Conservation (phyloP, 163 green algal genomes). For the Chlamydomonas reinhardtii region DNA sequence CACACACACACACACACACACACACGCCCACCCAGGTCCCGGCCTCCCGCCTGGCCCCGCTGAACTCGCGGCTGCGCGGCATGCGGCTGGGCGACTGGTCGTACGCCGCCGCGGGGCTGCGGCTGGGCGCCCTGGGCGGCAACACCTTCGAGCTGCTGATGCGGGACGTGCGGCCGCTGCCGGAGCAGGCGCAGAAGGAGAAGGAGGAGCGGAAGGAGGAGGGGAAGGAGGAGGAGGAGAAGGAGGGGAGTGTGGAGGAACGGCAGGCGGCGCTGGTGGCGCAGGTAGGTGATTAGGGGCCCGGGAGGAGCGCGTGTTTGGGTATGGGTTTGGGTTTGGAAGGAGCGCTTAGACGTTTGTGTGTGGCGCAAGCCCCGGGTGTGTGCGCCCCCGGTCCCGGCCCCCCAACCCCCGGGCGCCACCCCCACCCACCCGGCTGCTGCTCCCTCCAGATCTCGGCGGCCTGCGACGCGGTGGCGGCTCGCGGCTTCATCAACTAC, state of each 20-base stretch:
- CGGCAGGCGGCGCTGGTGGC: background rate
- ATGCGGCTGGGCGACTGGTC: conserved; percentile 85
- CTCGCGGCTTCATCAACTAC: conserved; percentile 94
- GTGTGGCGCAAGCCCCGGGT: too few species aligned
- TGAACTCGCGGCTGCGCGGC: conserved; percentile 71
- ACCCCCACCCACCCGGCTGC: background rate
- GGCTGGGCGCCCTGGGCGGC: conserved; percentile 84
- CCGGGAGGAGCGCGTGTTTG: too few species aligned
- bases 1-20: too few species aligned
- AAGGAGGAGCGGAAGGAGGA: background rate
- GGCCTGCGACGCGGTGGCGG: conserved; percentile 65
- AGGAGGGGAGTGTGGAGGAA: background rate
- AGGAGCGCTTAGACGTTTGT: too few species aligned
- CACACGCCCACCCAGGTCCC: too few species aligned
- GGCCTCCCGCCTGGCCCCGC: conserved; percentile 54
- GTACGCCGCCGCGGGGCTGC: conserved; percentile 67
- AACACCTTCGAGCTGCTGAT: conserved; percentile 82
- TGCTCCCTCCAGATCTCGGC: conserved; percentile 51
- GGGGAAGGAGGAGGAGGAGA: background rate
- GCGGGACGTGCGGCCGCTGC: conserved; percentile 31
- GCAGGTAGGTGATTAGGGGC: too few species aligned
- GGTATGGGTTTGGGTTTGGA: too few species aligned
- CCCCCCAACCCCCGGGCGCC: too few species aligned
- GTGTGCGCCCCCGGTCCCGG: too few species aligned
- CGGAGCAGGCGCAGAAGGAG: too few species aligned